Percentiles rank a stretch among this genome's conserved stretches.
phyloP scores from a whole-genome alignment of 495 filamentous ascomycete genomes.

The Cercophora samala region DNA sequence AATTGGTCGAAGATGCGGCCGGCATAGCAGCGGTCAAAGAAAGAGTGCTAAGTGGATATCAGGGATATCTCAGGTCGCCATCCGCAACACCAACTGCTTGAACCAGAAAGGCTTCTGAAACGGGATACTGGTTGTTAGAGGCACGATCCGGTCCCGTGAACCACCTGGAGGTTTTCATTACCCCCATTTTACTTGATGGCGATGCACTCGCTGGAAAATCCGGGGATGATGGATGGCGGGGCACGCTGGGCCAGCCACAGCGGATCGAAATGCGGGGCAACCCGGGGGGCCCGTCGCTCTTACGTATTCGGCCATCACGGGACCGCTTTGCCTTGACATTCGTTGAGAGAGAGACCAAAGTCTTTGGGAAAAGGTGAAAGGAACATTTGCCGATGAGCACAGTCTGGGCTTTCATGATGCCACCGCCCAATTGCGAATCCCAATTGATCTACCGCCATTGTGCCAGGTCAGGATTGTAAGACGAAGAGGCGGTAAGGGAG shows the following conservation, averaged over 20 bases:
- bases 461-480: conserved; percentile 6
- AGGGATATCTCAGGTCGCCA: conserved; percentile 1
- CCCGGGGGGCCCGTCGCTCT: conserved; percentile 17
- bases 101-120: background rate
- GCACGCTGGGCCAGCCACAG: conserved; percentile 12
- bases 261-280: background rate
- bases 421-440: conserved; percentile 11
- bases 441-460: background rate
- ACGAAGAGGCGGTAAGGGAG: conserved; percentile 27
- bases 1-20: conserved; percentile 15
- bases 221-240: conserved; percentile 30
- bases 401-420: conserved; percentile 23
- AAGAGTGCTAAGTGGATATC: conserved; percentile 5
- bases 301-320: conserved; percentile 36
- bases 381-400: conserved; percentile 20
- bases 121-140: conserved; percentile 15
- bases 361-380: conserved; percentile 8
- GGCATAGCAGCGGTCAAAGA: conserved; percentile 28
- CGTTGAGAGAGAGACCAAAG: conserved; percentile 13
- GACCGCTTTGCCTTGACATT: conserved; percentile 18
- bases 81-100: conserved; percentile 1
- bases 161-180: conserved; percentile 36
- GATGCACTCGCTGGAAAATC: conserved; percentile 23
- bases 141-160: conserved; percentile 24
- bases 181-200: conserved; percentile 42